Percentiles rank a stretch among this genome's conserved stretches.
phyloP scores from a whole-genome alignment of 306 rosid species.

The Cicer judaicum region DNA sequence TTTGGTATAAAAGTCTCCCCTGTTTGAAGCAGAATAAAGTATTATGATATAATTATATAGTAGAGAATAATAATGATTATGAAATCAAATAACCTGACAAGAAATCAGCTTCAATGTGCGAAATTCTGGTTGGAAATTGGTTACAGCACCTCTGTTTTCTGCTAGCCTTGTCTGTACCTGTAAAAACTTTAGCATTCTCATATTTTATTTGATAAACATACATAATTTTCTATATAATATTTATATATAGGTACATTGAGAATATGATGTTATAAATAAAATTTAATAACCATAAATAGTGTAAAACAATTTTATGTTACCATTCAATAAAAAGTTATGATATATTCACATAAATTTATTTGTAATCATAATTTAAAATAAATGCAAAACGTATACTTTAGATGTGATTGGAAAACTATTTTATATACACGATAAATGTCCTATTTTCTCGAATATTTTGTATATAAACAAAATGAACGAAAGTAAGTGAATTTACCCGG shows the following conservation, averaged over 20 bases:
- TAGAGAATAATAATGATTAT: background rate
- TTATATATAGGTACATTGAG: background rate
- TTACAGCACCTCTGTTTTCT: constrained; percentile 28
- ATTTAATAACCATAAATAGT: too few species aligned
- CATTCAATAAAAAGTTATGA: too few species aligned
- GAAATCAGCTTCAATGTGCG: constrained; percentile 46
- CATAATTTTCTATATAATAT: background rate
- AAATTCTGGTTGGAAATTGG: constrained; percentile 38
- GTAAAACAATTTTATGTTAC: too few species aligned
- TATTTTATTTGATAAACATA: background rate
- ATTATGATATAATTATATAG: background rate
- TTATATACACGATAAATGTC: too few species aligned
- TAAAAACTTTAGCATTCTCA: constrained; percentile 10
- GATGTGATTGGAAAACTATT: too few species aligned
- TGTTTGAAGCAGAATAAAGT: background rate
- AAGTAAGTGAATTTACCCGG: constrained; percentile 23
- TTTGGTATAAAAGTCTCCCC: background rate
- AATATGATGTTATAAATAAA: background rate
- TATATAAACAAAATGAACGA: background rate
- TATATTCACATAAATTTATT: too few species aligned
- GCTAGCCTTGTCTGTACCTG: constrained; percentile 20
- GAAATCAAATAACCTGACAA: constrained; percentile 45
- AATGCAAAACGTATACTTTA: too few species aligned
- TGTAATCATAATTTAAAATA: too few species aligned
- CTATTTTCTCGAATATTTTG: background rate